Conservation (phyloP, 2,329 filamentous ascomycete species). For the Verticillium albo-atrum region DNA sequence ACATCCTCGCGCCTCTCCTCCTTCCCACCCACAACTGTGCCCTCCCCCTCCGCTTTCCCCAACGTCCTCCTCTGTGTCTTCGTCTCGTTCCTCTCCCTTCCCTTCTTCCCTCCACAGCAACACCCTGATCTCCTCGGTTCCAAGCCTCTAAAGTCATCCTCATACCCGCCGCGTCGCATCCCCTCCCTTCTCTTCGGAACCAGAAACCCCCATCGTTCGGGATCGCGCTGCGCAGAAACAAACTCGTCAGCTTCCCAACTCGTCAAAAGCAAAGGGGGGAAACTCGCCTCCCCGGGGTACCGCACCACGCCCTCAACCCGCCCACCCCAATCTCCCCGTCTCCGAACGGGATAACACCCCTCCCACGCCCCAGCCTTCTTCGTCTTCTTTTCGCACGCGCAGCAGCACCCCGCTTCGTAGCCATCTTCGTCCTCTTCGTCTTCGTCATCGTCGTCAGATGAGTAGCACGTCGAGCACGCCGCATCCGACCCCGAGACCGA, state of each 20-base stretch:
- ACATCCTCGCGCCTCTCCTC: background rate
- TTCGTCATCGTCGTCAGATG: background rate
- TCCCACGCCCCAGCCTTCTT: background rate
- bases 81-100: background rate
- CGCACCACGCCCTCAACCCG: constrained; percentile 5
- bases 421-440: constrained; percentile 2
- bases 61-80: no score
- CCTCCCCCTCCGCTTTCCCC: no score
- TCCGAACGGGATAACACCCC: background rate
- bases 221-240: constrained; percentile 1
- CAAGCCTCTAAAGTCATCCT: no score
- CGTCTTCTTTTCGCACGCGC: background rate
- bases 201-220: constrained; percentile 3
- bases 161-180: background rate
- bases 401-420: background rate
- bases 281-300: constrained; percentile 6
- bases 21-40: no score
- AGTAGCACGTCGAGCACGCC: background rate
- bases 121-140: background rate
- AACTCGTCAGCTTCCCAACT: background rate
- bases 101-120: background rate
- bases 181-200: background rate
- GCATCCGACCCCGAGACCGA: background rate
- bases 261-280: background rate
- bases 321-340: constrained; percentile 4